These are phyloP conservation scores for Solanum hybrid DNA, from an alignment of 305 asterid species.

Conservation along the genomic window DNA sequence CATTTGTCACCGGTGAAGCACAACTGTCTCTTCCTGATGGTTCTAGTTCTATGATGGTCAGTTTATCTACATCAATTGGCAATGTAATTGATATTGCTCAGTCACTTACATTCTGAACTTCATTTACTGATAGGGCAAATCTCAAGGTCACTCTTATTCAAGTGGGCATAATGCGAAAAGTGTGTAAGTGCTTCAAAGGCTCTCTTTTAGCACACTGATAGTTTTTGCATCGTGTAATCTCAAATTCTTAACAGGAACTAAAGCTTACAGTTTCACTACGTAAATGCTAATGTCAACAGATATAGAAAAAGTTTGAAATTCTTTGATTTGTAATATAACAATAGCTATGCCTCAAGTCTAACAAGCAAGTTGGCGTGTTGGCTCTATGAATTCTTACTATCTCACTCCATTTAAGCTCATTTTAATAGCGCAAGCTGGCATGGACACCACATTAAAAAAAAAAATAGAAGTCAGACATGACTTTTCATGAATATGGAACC, in stretches of 20 bases:
- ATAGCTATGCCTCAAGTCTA: constrained; percentile 14
- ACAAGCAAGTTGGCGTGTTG: background rate
- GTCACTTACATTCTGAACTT: background rate
- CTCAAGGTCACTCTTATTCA: constrained; percentile 10
- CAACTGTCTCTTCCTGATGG: constrained; percentile 29
- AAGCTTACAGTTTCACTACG: background rate
- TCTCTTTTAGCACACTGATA: background rate
- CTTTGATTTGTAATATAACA: constrained; percentile 36
- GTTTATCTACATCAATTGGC: constrained; percentile 2
- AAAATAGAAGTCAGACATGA: background rate
- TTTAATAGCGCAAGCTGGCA: background rate
- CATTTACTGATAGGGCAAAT: constrained; percentile 8
- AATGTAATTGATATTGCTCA: background rate
- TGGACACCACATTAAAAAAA: background rate
- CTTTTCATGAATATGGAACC: background rate
- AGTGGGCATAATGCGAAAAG: background rate
- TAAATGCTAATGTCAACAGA: background rate
- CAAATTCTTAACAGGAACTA: background rate
- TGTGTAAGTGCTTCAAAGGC: constrained; percentile 12
- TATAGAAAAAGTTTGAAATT: background rate
- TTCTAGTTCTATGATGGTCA: constrained; percentile 1
- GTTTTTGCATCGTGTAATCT: background rate
- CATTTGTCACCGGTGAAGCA: constrained; percentile 81
- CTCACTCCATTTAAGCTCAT: background rate
- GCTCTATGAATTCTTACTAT: background rate